phyloP scores from a whole-genome alignment of 176 grass and related monocot genomes.

The Oryza nivara region DNA sequence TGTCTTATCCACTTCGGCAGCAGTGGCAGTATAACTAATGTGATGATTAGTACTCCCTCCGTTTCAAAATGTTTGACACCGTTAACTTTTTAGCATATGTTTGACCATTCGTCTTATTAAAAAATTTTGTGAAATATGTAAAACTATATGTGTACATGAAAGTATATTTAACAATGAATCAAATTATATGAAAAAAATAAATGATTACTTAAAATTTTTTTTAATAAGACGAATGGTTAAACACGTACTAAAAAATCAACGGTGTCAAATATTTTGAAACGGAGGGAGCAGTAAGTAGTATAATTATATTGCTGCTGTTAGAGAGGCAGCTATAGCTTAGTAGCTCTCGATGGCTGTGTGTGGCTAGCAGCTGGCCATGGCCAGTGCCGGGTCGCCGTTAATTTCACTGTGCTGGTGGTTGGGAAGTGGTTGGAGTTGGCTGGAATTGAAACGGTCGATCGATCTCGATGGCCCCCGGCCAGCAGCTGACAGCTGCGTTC shows the following conservation, averaged over 20 bases:
- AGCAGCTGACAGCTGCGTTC: background rate
- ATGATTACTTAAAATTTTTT: no score
- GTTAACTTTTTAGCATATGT: no score
- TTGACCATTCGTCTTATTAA: no score
- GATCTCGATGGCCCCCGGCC: background rate
- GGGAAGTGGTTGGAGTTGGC: constrained; percentile 60
- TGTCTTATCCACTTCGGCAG: background rate
- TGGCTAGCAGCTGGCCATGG: background rate
- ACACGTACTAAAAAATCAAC: no score
- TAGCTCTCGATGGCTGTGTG: background rate
- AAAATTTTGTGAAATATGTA: no score
- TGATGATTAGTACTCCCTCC: background rate
- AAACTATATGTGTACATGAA: no score
- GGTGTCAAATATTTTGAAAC: no score
- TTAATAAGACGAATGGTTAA: no score
- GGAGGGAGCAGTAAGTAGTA: background rate
- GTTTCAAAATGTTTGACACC: no score
- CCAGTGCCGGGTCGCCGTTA: constrained; percentile 14
- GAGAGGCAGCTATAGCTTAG: background rate
- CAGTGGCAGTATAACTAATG: background rate
- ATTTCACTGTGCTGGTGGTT: constrained; percentile 33
- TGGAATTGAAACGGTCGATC: constrained; percentile 33
- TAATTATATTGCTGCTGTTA: background rate
- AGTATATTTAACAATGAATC: no score
- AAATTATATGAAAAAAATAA: no score